Percentiles rank a stretch among this genome's conserved stretches.
Conservation (phyloP, 139 green algal genomes). For the Dunaliella primolecta region DNA sequence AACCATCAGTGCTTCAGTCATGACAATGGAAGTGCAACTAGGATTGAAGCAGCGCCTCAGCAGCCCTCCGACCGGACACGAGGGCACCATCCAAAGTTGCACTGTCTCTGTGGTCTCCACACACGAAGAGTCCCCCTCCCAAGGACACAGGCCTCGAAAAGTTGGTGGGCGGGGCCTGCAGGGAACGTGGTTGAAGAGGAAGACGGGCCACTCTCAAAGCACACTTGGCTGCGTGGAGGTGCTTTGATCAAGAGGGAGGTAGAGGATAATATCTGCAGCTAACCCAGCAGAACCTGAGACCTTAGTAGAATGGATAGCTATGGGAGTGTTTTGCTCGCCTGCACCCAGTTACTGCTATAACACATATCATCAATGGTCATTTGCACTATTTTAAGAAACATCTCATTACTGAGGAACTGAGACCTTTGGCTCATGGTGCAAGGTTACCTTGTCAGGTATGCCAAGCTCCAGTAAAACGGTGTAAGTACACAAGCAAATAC, state of each 20-base stretch:
- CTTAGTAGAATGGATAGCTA: neutral
- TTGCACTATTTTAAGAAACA: no score
- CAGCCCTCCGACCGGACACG: constrained; percentile 66
- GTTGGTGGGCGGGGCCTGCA: constrained; percentile 74
- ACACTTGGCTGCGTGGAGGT: neutral
- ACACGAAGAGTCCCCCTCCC: constrained; percentile 65
- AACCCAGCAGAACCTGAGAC: neutral
- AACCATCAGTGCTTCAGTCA: no score
- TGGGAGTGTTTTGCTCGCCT: neutral
- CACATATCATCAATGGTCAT: no score
- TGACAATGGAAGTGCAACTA: no score
- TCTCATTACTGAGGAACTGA: no score
- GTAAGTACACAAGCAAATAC: no score
- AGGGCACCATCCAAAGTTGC: constrained; percentile 91
- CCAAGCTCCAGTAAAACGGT: no score
- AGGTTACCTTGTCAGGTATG: no score
- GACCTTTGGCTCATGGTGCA: no score
- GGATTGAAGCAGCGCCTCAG: constrained; percentile 62
- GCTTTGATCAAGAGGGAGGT: no score
- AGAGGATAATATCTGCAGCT: no score
- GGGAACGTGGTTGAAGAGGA: neutral
- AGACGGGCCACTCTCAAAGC: neutral
- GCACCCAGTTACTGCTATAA: neutral
- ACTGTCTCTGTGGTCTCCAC: constrained; percentile 81
- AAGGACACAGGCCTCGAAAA: constrained; percentile 62